Evolutionary conservation across 192 early-diverging fungal genomes (phyloP).

Genomic region (Podila epicladia): DNA sequence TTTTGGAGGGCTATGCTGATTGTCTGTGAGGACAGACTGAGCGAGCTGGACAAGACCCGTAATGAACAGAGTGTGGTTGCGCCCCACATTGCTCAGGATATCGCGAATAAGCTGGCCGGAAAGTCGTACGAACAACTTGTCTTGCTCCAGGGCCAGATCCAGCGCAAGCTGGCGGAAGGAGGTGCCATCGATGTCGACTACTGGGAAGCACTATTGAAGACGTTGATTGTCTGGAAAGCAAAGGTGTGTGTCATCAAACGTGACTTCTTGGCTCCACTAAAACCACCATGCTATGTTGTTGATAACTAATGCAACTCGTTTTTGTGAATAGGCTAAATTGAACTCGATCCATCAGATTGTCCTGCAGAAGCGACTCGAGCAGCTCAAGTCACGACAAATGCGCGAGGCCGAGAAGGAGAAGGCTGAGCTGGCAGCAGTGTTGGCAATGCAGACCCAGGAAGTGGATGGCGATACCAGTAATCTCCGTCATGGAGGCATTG

Average conservation of each 20-base stretch:
- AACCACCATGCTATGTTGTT: not conserved
- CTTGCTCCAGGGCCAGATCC: constrained; percentile 79
- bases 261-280: too few species aligned
- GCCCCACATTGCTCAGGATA: constrained; percentile 64
- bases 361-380: constrained; percentile 76
- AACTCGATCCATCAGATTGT: constrained; percentile 85
- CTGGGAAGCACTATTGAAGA: constrained; percentile 87
- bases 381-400: constrained; percentile 68
- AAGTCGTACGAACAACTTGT: constrained; percentile 82
- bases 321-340: constrained; percentile 57
- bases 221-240: constrained; percentile 84
- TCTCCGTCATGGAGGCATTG: constrained; percentile 24
- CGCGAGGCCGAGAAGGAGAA: constrained; percentile 65
- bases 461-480: constrained; percentile 33
- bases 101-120: constrained; percentile 71
- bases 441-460: constrained; percentile 59
- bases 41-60: constrained; percentile 45
- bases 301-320: not conserved
- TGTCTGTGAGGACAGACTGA: constrained; percentile 78
- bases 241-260: constrained; percentile 51
- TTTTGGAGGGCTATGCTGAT: constrained; percentile 93
- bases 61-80: constrained; percentile 54
- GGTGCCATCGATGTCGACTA: constrained; percentile 92
- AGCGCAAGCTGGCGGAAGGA: constrained; percentile 69
- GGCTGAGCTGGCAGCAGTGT: constrained; percentile 59